phyloP scores from a whole-genome alignment of 2,329 filamentous ascomycete species.

The Pestalotiopsis sp. region DNA sequence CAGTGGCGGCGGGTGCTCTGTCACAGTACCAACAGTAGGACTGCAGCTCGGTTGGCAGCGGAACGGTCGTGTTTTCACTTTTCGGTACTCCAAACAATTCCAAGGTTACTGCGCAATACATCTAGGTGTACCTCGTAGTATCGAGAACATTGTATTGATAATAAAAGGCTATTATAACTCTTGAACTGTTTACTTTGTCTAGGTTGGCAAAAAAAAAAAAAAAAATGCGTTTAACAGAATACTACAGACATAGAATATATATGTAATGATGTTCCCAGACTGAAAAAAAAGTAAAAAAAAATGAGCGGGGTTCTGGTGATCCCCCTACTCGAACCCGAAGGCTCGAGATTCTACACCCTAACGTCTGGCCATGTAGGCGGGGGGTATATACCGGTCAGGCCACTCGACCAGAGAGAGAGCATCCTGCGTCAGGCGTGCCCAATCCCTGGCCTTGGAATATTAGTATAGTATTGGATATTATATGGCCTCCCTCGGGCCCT shows the following conservation, averaged over 20 bases:
- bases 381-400: not conserved
- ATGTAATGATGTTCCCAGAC: not conserved
- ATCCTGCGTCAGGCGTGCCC: not conserved
- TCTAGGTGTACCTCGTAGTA: no score
- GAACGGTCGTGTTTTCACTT: no score
- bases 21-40: no score
- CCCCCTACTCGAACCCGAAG: not conserved
- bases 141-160: no score
- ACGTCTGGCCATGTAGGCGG: conserved; percentile 8
- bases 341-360: conserved; percentile 1
- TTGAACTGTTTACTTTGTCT: no score
- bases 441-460: not conserved
- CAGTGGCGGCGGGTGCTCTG: not conserved
- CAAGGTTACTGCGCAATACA: no score
- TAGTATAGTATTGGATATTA: not conserved
- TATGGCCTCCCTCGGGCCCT: not conserved
- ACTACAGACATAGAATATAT: not conserved
- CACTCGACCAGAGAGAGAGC: not conserved
- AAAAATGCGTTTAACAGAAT: not conserved
- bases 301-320: not conserved
- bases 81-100: no score
- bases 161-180: no score
- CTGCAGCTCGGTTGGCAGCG: no score
- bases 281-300: not conserved
- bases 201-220: no score